Evolutionary conservation across 2,329 filamentous ascomycete genomes (phyloP), one percentile per base, ranked within the genome.

Genomic region (Albophoma yamanashiensis): DNA sequence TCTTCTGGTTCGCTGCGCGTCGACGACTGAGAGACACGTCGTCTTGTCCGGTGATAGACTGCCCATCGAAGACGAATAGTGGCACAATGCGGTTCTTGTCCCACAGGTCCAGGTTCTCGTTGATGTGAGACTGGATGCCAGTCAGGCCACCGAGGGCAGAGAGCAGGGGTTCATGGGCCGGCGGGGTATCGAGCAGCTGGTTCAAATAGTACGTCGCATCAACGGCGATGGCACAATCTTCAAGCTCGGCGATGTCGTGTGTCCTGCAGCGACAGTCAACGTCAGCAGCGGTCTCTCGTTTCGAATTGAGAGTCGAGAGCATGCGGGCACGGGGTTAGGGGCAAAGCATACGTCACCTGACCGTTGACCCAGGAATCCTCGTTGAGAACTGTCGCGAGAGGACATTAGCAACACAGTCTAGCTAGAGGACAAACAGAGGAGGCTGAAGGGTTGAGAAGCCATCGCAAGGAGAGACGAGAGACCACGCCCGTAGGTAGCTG

Each of bases 131-230:
- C 73, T 84, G 84, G 69, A 97, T 82, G 58, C 89, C 89, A 62
- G 93, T 94, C 62, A 93, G 82, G 61, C 94, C 94, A 57, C 93
- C 94, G 56, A 97, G 84, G 27, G 94, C 94, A 59, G 92, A 86
- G 40, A 97, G 83, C 40, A 99, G 86, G 50, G 93, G 92, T 74
- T 99, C 94, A 70, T 90, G 88, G 55, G 84, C 87, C 36, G 85
- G 83, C 52, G 82, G 74, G 60, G 82, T 83, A 69, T 88, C 85
- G 68, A 96, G 85, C 65, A 96, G 83, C 62, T 87, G 85, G 72
- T 88, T 83, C 64, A 99, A 84, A 73, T 94, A 97, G 74, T 95
- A 89, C 58, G 89, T 88, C 60, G 93, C 94, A 78, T 97, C 92
- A 68, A 97, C 86, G 64, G 88, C 92, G 67, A 97, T 83, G 59